Conservation (phyloP, 495 filamentous ascomycete genomes). For the Penicillium paradoxum region DNA sequence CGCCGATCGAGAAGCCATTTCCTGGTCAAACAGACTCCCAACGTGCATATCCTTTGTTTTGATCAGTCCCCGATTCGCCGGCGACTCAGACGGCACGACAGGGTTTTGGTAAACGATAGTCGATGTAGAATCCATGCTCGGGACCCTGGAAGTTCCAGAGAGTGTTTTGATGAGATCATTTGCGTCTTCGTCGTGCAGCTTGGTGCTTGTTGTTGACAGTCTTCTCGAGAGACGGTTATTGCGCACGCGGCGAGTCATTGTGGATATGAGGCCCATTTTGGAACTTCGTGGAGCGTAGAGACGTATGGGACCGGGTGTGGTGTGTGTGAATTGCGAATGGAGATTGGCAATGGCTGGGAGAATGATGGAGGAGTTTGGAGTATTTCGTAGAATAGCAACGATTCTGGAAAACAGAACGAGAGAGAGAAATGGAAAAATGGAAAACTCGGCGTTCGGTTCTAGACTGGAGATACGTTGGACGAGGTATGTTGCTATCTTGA, state of each 20-base stretch:
- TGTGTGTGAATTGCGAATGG: neutral
- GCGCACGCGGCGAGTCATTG: conserved; percentile 14
- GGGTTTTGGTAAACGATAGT: conserved; percentile 15
- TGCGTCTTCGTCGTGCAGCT: conserved; percentile 17
- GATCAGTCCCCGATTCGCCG: conserved; percentile 5
- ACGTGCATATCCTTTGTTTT: conserved; percentile 10
- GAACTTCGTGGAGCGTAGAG: neutral
- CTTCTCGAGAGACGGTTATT: conserved; percentile 15
- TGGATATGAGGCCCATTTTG: conserved; percentile 23
- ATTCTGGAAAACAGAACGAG: too few relatives aligned
- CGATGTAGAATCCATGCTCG: conserved; percentile 14
- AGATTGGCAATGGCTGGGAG: neutral
- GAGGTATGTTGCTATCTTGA: conserved; percentile 2
- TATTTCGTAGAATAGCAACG: neutral
- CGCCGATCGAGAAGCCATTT: neutral
- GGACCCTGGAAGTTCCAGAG: conserved; percentile 11
- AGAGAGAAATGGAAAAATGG: neutral
- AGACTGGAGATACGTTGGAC: neutral
- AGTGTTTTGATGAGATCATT: conserved; percentile 23
- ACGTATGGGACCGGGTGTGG: neutral
- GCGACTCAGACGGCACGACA: conserved; percentile 13
- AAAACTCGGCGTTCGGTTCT: neutral
- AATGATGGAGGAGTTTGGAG: too few relatives aligned
- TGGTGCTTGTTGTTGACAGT: conserved; percentile 14
- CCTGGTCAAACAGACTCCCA: conserved; percentile 13